Percentiles rank a stretch among this genome's conserved stretches.
These are phyloP conservation scores for Gentiana straminea DNA, from an alignment of 257 asterid genomes.

Conservation along the genomic window DNA sequence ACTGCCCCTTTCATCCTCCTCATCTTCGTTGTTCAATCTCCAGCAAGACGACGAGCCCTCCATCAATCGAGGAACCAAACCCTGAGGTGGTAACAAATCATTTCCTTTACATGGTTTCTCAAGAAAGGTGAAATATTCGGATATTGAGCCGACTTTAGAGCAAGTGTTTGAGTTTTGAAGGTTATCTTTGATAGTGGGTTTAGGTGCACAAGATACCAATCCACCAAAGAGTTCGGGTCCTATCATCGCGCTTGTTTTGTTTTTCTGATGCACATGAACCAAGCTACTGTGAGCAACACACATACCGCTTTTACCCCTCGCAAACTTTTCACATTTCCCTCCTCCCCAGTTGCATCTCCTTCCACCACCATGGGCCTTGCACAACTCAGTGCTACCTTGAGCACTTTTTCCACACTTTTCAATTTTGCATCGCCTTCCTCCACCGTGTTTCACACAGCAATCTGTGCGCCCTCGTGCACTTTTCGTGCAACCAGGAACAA, in stretches of 20 bases:
- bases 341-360: constrained; percentile 80
- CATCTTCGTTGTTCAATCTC: constrained; percentile 24
- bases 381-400: constrained; percentile 87
- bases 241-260: constrained; percentile 33
- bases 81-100: constrained; percentile 72
- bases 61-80: constrained; percentile 83
- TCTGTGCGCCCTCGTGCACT: constrained; percentile 93
- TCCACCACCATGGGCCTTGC: constrained; percentile 98
- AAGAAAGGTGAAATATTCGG: constrained; percentile 36
- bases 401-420: constrained; percentile 92
- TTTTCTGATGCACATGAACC: constrained; percentile 41
- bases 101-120: constrained; percentile 41
- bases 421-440: constrained; percentile 72
- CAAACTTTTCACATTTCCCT: constrained; percentile 80
- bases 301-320: constrained; percentile 76
- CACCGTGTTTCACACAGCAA: constrained; percentile 83
- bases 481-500: constrained; percentile 63
- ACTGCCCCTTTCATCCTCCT: constrained; percentile 8
- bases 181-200: constrained; percentile 15
- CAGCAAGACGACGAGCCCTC: constrained; percentile 38
- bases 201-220: constrained; percentile 34
- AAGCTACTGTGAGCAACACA: constrained; percentile 85
- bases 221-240: constrained; percentile 78
- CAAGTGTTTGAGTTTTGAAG: constrained; percentile 37
- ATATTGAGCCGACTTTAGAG: constrained; percentile 38